These are phyloP conservation scores for Leishmania martiniquensis DNA, from an alignment of 208 protist genomes.

Conservation along the genomic window DNA sequence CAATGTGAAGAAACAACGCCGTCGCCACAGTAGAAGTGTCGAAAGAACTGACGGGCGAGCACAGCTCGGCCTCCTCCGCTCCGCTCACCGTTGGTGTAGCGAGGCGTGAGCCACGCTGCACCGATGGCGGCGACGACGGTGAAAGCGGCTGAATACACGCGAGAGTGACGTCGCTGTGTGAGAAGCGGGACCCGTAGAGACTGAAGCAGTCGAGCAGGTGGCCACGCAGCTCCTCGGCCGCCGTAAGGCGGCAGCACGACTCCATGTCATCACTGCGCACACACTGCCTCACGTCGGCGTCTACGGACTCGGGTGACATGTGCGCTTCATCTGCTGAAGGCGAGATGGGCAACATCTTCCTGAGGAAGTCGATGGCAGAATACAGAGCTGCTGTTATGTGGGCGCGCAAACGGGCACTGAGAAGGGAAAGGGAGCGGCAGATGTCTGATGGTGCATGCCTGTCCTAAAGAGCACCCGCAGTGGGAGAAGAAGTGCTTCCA, in stretches of 20 bases:
- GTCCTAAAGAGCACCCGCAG: background rate
- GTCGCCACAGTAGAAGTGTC: conserved; percentile 12
- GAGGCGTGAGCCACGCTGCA: background rate
- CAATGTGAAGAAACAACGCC: conserved; percentile 14
- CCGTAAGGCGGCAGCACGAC: conserved; percentile 12
- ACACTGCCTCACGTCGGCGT: background rate
- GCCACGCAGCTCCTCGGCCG: conserved; percentile 44
- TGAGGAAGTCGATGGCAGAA: background rate
- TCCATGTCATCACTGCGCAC: background rate
- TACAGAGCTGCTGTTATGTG: background rate
- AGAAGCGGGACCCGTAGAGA: conserved; percentile 36
- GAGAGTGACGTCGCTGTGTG: background rate
- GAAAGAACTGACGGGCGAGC: background rate
- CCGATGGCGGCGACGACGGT: background rate
- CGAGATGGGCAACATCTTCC: background rate
- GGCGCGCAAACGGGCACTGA: background rate
- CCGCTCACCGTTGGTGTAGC: background rate
- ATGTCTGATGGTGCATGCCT: background rate
- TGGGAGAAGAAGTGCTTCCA: background rate
- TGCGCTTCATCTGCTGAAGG: background rate
- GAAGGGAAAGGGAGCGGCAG: background rate
- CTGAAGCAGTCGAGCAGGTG: conserved; percentile 53
- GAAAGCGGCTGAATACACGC: background rate
- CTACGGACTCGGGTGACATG: background rate
- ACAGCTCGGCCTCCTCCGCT: background rate